These are phyloP conservation scores for Pseudisothecium myosuroides DNA, from an alignment of 225 moss, liverwort and hornwort species.

Conservation along the genomic window DNA sequence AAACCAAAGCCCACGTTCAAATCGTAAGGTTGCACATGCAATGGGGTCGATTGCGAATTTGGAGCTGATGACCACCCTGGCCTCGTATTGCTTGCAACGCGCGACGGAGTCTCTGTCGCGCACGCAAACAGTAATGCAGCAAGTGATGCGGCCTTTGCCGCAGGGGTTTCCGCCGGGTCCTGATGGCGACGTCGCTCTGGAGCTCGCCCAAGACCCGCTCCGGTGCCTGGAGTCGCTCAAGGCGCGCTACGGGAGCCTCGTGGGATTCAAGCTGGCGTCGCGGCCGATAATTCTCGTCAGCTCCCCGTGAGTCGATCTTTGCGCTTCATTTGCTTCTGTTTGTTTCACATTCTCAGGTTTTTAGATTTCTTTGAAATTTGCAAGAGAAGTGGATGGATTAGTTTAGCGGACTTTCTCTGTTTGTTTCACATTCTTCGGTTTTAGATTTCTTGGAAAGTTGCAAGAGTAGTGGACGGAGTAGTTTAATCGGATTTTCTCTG, in stretches of 20 bases:
- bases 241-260: slow-evolving; percentile 39
- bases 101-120: slow-evolving; percentile 1
- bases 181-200: slow-evolving; percentile 39
- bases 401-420: not conserved
- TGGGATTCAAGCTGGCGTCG: slow-evolving; percentile 50
- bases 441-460: not conserved
- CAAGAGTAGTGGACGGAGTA: not conserved
- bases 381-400: not conserved
- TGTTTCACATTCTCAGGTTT: not conserved
- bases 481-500: not conserved
- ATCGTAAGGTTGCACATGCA: not conserved
- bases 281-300: slow-evolving; percentile 51
- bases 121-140: slow-evolving; percentile 2
- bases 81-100: slow-evolving; percentile 10
- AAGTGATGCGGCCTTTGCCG: slow-evolving; percentile 6
- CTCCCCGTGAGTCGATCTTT: slow-evolving; percentile 36
- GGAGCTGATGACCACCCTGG: slow-evolving; percentile 22
- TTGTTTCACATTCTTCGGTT: not conserved
- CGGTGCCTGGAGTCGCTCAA: slow-evolving; percentile 39
- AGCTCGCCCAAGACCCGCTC: slow-evolving; percentile 43
- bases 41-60: slow-evolving; percentile 12
- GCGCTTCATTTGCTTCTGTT: not conserved
- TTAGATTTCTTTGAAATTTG: not conserved
- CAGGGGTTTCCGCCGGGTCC: slow-evolving; percentile 46
- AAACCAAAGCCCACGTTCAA: too few species aligned